Conservation (phyloP, 768 basidiomycete species). For the Naganishia friedmannii region DNA sequence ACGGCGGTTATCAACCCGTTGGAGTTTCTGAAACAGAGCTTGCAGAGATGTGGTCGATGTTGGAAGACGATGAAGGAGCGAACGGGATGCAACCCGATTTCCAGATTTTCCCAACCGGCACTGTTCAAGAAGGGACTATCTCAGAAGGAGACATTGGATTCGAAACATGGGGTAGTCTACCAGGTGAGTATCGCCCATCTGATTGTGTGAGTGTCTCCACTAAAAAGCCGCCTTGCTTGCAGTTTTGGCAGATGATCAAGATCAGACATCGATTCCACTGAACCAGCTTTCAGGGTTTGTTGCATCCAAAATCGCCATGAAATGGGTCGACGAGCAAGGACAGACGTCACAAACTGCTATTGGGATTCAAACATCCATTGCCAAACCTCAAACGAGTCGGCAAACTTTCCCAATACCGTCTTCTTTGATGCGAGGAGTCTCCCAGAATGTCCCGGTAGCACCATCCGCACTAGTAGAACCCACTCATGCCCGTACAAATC, state of each 20-base stretch:
- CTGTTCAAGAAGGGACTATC: neutral
- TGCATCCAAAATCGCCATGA: constrained; percentile 25
- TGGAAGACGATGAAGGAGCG: constrained; percentile 30
- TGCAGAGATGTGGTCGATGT: constrained; percentile 38
- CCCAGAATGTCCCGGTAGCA: neutral
- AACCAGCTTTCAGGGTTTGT: constrained; percentile 15
- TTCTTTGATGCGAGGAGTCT: neutral
- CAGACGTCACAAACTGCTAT: neutral
- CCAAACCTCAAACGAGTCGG: neutral
- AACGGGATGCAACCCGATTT: neutral
- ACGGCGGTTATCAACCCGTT: constrained; percentile 19
- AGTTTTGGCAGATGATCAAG: neutral
- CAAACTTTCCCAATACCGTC: neutral
- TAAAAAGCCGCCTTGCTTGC: neutral
- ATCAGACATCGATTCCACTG: neutral
- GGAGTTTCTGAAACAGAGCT: constrained; percentile 35
- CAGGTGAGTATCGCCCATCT: constrained; percentile 14
- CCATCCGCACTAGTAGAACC: constrained; percentile 13
- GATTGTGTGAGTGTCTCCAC: neutral
- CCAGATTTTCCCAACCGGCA: neutral
- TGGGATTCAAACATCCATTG: neutral
- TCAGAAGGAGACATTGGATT: constrained; percentile 8
- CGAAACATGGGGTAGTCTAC: constrained; percentile 24
- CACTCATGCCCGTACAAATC: neutral
- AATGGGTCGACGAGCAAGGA: constrained; percentile 15